Evolutionary conservation across 345 rosid genomes (phyloP), one percentile per base, ranked within the genome.

Genomic region (Heritiera fomes): DNA sequence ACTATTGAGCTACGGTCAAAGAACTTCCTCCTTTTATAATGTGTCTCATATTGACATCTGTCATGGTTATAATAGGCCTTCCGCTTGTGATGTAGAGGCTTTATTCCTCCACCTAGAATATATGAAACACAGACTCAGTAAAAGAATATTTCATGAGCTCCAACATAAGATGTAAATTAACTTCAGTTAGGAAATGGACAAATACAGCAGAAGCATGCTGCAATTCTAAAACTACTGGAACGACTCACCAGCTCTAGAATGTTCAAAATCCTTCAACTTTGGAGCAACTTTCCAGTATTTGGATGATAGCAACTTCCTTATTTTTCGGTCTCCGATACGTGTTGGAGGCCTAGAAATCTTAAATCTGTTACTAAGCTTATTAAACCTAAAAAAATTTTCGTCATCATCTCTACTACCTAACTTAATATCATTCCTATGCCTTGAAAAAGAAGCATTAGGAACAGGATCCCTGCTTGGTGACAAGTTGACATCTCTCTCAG

Each of bases 341-440:
- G 91, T 79, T n/a, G 87, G 82, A 83, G 87, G 88, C 97, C 92
- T 89, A 82, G 77, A 84, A 9, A 87, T 81, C 86, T 83, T 92
- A 75, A 81, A 80, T 80, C 82, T 90, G 75, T 79, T 84, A 81
- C 79, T 84, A 86, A 80, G 67, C 78, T 82, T 93, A 71, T 85
- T 85, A 32, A 60, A 89, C 87, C 91, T 91, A 89, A 83, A 79
- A 84, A 81, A 81, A 30, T 87, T 91, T 86, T 90, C 91, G 1
- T 91, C 96, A 87, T 87, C 90, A 90, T 93, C 94, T 87, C 88
- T 90, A 81, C 75, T 64, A 87, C 82, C 91, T 91, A 92, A 84
- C 77, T 85, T 91, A 83, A 60, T 38, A 66, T 77, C 82, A 79
- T 80, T 87, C 91, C 88, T 85, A 75, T 53, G 87, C 83, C 83